Evolutionary conservation across 2,329 filamentous ascomycete species (phyloP), one percentile per base, ranked within the genome.

Genomic region (Colletotrichum noveboracense): DNA sequence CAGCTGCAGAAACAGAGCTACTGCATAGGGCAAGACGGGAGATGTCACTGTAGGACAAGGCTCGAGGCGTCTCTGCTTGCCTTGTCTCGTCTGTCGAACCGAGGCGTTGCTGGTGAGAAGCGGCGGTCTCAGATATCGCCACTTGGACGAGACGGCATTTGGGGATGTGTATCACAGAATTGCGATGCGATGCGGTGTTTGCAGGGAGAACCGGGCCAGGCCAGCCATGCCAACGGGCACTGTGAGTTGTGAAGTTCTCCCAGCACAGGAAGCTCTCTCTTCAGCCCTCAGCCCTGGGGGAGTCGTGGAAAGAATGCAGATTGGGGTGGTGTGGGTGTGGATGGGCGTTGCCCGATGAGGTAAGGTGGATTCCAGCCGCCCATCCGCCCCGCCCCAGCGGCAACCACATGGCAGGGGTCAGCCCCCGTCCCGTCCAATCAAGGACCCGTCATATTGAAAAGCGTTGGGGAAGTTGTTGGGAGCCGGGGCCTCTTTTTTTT

Each of bases 391-490:
- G 26, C 74, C 70, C 74, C 74, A 74, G 70, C 62, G 64, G 64
- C 56, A 24, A 60, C 70, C 74, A 68, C 70, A 76, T 65, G 64
- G 70, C 70, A 75, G 58, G 73, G 73, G 34, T 24, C 10, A 13
- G 2, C 70, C 73, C 73, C 74, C 64, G 65, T 30, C 32, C 36
- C n/a, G 30, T 55, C 74, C 74, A 76, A 76, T 74, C 70, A 76
- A 18, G 38, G 32, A 36, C 32, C 64, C 43, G 64, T 36, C 64
- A 76, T 68, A 69, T 65, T 58, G 48, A 74, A 75, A 76, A 76
- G 74, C 74, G 74, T 76, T 76, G 74, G 74, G 73, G 64, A 73
- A 73, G 56, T 76, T 76, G 74, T 76, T 76, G 74, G 74, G 74
- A 74, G 65, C 64, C 24, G 64, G 74, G 74, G 36, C 64, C 26